Evolutionary conservation across 2,329 filamentous ascomycete genomes (phyloP), one percentile per base, ranked within the genome.

Genomic region (Metarhizium brunneum): DNA sequence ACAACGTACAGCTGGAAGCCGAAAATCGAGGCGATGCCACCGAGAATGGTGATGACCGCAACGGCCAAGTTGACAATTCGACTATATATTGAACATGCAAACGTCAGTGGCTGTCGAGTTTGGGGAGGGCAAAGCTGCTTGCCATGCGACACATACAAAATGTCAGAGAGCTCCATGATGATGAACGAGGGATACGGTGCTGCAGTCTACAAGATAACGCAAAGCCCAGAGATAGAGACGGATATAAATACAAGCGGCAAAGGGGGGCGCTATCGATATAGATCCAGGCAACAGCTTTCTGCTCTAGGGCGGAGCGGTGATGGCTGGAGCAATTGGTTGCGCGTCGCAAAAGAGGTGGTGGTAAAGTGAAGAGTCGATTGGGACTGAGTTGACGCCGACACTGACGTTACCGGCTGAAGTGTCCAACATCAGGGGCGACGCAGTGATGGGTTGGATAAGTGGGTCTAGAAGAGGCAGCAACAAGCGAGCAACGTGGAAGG

Each of bases 1-100:
- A 58, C 49, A 52, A 78, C 83, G 68, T 79, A 87, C 83, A 87
- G 76, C 55, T 62, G 63, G 56, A 81, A 67, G 43, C 74, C 68
- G 68, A 88, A 88, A 75, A 91, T 85, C 67, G 89, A 84, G 60
- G 78, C 79, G 66, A 91, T 79, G 65, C 91, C 92, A 62, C 92
- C 92, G 50, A 96, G 78, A 50, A 95, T 77, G 84, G 96, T 95
- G 63, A 96, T 81, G 63, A 86, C 86, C 65, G 86, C 94, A 61
- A 95, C 85, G 65, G 78, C 89, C 72, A 99, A 79, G 81, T 99
- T 99, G 71, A 95, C 89, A 69, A 97, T 84, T 69, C 94, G 94
- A 77, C 94, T 97, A 70, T 58, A 63, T 57, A 14, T 48, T 16
- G 25, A 48, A 10, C 59, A 64, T 55, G 61, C 38, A 14, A 40